Base-by-base conservation (phyloP, 352 stramenopile species). In the Phytopythium litorale region DNA sequence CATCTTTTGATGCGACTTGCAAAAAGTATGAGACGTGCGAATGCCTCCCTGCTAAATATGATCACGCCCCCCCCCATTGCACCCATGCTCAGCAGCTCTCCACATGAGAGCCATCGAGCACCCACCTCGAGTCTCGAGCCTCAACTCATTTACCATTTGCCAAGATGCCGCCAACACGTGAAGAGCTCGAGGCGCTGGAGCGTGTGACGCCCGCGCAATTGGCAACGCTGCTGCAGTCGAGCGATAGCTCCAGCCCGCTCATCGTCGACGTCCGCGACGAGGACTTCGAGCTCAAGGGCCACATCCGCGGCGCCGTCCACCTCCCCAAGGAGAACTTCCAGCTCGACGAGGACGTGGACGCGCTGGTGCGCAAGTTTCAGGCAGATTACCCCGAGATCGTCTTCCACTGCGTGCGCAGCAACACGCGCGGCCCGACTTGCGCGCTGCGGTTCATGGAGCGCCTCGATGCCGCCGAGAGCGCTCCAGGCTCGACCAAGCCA, bases 401-500 rank as follows among this genome's bases (percentile, higher is more conserved):
- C 12, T 79, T 82, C 55, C 74, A 82, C 48, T 82, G 74, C 48
- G 72, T 71, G 12, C 68, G 53, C 37, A 79, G 65, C 46, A 68
- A 76, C 60, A 68, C 65, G 6, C 59, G 73, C 9, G 73, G 70
- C 4, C 73, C 73, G 0, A 78, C 71, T 3, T 81, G 73, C 46
- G 73, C 73, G 11, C 37, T 76, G 37, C 70, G 70, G 11, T 81
- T 78, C 33, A 70, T 70, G 8, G 65, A 70, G 4, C 65, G 68
- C 0, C 61, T 64, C 7, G 58, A 65, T 15, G 54, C 65, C 30
- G 55, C 63, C 53, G 54, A 63, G 8, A 57, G n/a, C n/a, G n/a
- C n/a, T n/a, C n/a, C n/a, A n/a, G n/a, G 9, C 33, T 37, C 33
- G 33, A 37, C 33, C 7, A 48, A 58, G 32, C 33, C 33, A 5